Conservation (phyloP, 352 stramenopile genomes). For the Phytophthora boehmeriae region DNA sequence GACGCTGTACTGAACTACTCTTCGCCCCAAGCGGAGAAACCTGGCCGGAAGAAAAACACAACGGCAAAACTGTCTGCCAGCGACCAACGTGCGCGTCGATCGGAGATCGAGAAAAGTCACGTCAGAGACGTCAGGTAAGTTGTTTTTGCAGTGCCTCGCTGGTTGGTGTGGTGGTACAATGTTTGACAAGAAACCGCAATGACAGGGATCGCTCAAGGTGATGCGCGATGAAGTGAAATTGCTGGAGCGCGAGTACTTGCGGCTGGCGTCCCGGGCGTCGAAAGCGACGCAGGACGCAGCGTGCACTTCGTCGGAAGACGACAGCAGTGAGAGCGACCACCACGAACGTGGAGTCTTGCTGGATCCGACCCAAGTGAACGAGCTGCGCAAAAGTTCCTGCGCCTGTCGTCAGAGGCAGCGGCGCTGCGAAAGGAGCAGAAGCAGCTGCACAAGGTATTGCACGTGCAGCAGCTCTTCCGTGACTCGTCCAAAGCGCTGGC, state of each 20-base stretch:
- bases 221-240: slow-evolving; percentile 62
- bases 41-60: slow-evolving; percentile 11
- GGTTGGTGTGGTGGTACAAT: neutral
- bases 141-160: neutral
- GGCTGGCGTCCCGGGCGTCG: slow-evolving; percentile 18
- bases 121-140: slow-evolving; percentile 48
- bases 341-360: slow-evolving; percentile 35
- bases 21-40: neutral
- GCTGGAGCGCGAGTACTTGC: slow-evolving; percentile 53
- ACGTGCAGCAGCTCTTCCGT: slow-evolving; percentile 62
- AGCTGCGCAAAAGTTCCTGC: slow-evolving; percentile 42
- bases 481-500: slow-evolving; percentile 42
- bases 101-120: slow-evolving; percentile 72
- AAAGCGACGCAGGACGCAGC: slow-evolving; percentile 3
- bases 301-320: slow-evolving; percentile 11
- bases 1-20: slow-evolving; percentile 11
- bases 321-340: slow-evolving; percentile 19
- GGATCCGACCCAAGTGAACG: slow-evolving; percentile 30
- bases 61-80: slow-evolving; percentile 1
- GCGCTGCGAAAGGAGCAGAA: slow-evolving; percentile 58
- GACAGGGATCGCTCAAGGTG: slow-evolving; percentile 43
- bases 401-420: slow-evolving; percentile 44
- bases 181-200: no score
- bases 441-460: slow-evolving; percentile 52
- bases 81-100: slow-evolving; percentile 45